Conservation (phyloP, 2,329 filamentous ascomycete genomes). For the Talaromyces rugulosus region DNA sequence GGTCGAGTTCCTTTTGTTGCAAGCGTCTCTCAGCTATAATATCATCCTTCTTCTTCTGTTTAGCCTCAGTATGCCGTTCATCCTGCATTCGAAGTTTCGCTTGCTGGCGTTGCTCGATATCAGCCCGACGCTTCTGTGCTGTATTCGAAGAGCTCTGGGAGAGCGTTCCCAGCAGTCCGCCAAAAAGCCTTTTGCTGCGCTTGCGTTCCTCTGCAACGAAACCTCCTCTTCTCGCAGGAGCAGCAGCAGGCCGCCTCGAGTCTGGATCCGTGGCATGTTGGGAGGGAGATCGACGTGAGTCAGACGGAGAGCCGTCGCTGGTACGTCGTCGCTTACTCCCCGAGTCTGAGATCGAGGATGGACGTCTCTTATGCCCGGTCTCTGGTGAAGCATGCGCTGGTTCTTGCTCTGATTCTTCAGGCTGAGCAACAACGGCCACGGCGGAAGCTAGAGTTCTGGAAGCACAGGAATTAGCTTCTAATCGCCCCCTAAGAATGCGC, state of each 20-base stretch:
- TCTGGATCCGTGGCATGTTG: constrained; percentile 17
- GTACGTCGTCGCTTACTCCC: constrained; percentile 52
- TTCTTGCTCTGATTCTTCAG: constrained; percentile 19
- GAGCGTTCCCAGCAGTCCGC: constrained; percentile 71
- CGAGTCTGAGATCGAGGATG: constrained; percentile 51
- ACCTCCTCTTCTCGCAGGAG: constrained; percentile 22
- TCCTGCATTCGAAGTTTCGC: constrained; percentile 74
- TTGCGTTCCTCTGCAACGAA: constrained; percentile 72
- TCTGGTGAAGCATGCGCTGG: constrained; percentile 25
- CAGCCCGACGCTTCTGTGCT: constrained; percentile 65
- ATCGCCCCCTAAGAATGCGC: not conserved
- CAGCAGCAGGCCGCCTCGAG: constrained; percentile 13
- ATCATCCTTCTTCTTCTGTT: constrained; percentile 61
- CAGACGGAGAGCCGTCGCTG: constrained; percentile 24
- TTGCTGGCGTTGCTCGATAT: constrained; percentile 78
- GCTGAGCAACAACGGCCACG: constrained; percentile 48
- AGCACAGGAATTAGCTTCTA: not conserved
- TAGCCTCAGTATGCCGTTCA: constrained; percentile 65
- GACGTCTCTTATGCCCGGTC: constrained; percentile 46
- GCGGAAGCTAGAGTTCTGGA: constrained; percentile 49
- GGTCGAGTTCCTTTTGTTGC: constrained; percentile 72
- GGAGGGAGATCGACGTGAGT: constrained; percentile 12
- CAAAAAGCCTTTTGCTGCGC: constrained; percentile 80
- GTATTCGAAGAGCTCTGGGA: constrained; percentile 64
- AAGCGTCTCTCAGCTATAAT: constrained; percentile 57